phyloP scores from a whole-genome alignment of 768 basidiomycete genomes.

The Paxillus ammoniavirescens region DNA sequence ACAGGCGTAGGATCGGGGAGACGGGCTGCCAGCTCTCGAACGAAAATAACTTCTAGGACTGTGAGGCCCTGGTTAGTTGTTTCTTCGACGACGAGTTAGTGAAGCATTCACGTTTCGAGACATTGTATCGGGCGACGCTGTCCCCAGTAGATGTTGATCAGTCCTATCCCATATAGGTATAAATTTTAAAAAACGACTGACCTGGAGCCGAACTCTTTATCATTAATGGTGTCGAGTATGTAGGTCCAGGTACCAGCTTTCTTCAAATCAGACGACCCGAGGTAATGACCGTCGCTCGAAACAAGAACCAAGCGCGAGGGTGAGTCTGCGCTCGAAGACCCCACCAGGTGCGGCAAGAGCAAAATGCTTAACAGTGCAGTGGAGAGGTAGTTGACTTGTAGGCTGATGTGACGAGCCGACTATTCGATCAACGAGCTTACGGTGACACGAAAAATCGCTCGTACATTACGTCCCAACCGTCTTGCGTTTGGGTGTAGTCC shows the following conservation, averaged over 20 bases:
- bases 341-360: constrained; percentile 33
- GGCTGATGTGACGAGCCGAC: constrained; percentile 14
- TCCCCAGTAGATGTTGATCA: neutral
- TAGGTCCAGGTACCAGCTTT: constrained; percentile 2
- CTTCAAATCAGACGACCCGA: constrained; percentile 2
- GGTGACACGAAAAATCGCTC: constrained; percentile 1
- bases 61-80: neutral
- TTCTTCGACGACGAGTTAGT: neutral
- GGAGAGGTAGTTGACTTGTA: constrained; percentile 37
- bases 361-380: constrained; percentile 32
- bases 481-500: constrained; percentile 32
- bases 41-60: constrained; percentile 35
- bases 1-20: constrained; percentile 23
- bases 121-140: constrained; percentile 19
- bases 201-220: constrained; percentile 21
- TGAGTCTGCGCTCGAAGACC: constrained; percentile 17
- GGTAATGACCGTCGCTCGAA: constrained; percentile 30
- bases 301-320: constrained; percentile 30
- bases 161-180: neutral
- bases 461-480: constrained; percentile 50
- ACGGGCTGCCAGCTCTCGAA: constrained; percentile 30
- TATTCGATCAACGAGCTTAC: neutral
- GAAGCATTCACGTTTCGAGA: constrained; percentile 24
- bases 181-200: constrained; percentile 8
- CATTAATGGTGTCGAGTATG: constrained; percentile 26